A percentile compares a stretch with the other conserved stretches of the same genome.
Conservation (phyloP, 371 early-diverging fungal species). For the Mucor plumbeus region DNA sequence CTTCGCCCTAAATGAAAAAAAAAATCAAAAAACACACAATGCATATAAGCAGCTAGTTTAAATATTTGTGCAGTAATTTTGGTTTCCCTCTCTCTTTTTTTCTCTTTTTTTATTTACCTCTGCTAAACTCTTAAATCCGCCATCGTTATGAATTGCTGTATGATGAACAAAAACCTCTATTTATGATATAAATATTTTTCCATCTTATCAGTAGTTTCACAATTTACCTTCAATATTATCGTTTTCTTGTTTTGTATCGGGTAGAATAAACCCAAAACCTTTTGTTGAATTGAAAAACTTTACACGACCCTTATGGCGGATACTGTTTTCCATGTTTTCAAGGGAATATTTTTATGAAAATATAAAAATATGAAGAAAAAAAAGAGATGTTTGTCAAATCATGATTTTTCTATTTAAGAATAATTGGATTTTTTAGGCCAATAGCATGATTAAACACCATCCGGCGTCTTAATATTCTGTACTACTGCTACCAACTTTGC, state of each 20-base stretch:
- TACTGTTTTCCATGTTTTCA: background rate
- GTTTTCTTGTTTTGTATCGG: constrained; percentile 60
- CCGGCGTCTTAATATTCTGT: background rate
- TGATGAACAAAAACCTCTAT: constrained; percentile 87
- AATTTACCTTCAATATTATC: constrained; percentile 67
- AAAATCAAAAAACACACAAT: background rate
- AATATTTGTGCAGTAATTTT: constrained; percentile 1
- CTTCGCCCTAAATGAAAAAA: background rate
- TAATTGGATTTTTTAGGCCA: background rate
- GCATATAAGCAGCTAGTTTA: background rate
- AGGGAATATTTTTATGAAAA: background rate
- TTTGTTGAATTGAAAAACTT: constrained; percentile 90
- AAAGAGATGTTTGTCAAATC: background rate
- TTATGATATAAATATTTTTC: background rate
- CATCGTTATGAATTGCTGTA: constrained; percentile 80
- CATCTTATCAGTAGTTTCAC: background rate
- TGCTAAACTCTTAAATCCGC: constrained; percentile 87
- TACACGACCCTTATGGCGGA: constrained; percentile 71
- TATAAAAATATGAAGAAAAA: background rate
- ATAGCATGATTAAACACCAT: background rate
- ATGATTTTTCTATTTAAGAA: constrained; percentile 5
- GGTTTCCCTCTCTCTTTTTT: constrained; percentile 55
- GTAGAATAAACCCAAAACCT: constrained; percentile 89
- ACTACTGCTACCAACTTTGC: too few species aligned
- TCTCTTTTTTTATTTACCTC: constrained; percentile 56